phyloP scores from a whole-genome alignment of 2,329 filamentous ascomycete genomes.

The Conoideocrella luteorostrata region DNA sequence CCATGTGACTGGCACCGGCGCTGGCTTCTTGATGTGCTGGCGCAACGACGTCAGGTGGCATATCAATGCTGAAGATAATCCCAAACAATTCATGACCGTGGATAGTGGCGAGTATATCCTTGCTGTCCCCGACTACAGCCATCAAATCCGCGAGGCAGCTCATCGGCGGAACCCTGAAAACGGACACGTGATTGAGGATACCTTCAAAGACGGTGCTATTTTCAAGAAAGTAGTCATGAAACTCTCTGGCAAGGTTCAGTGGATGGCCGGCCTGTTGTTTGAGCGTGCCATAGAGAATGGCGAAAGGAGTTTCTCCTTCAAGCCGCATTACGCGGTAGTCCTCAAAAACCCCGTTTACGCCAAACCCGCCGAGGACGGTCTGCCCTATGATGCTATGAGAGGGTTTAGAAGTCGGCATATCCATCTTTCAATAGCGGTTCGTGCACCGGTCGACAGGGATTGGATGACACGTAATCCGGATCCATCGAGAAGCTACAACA shows the following conservation, averaged over 20 bases:
- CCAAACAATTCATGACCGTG: conserved; percentile 89
- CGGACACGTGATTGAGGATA: conserved; percentile 56
- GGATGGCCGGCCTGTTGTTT: conserved; percentile 86
- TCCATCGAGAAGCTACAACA: conserved; percentile 87
- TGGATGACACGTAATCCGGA: conserved; percentile 73
- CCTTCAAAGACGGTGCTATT: conserved; percentile 64
- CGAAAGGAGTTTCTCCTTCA: conserved; percentile 77
- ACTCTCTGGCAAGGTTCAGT: conserved; percentile 89
- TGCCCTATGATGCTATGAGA: conserved; percentile 81
- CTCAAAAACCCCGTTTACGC: conserved; percentile 75
- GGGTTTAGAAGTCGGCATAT: conserved; percentile 98
- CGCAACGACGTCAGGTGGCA: conserved; percentile 86
- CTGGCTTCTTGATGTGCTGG: conserved; percentile 98
- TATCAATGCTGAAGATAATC: conserved; percentile 78
- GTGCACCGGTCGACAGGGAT: conserved; percentile 78
- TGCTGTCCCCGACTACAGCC: conserved; percentile 87
- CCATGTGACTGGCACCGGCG: conserved; percentile 82
- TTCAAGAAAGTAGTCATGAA: conserved; percentile 99
- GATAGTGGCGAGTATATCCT: conserved; percentile 93
- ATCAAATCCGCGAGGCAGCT: conserved; percentile 67
- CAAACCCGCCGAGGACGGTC: conserved; percentile 46
- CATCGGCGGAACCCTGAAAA: conserved; percentile 47
- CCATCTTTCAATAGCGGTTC: conserved; percentile 86
- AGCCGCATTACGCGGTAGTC: conserved; percentile 85
- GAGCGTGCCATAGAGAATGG: conserved; percentile 72